phyloP scores from a whole-genome alignment of 2,329 filamentous ascomycete species.

The Aspergillus brasiliensis region DNA sequence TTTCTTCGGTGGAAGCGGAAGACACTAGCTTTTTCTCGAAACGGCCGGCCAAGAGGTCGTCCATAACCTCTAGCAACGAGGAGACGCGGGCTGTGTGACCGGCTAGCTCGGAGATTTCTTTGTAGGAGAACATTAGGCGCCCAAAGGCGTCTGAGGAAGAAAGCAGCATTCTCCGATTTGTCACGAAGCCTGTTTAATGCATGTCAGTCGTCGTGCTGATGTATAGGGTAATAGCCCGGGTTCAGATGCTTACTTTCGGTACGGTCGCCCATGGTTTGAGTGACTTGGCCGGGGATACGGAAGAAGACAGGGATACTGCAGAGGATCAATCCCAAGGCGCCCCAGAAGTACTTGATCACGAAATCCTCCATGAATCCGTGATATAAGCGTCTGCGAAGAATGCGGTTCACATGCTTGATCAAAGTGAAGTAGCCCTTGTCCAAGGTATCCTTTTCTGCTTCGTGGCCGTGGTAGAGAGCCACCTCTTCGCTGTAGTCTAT shows the following conservation, averaged over 20 bases:
- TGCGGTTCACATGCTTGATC: conserved; percentile 98
- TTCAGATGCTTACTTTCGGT: conserved; percentile 56
- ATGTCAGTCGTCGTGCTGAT: background rate
- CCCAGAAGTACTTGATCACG: conserved; percentile 99
- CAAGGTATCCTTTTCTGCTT: conserved; percentile 91
- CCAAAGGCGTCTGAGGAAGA: conserved; percentile 95
- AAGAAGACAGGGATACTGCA: conserved; percentile 97
- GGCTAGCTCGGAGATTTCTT: conserved; percentile 93
- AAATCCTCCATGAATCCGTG: conserved; percentile 99
- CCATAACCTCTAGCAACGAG: conserved; percentile 87
- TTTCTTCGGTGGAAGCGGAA: conserved; percentile 77
- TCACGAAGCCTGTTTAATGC: conserved; percentile 70
- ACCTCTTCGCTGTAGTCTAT: conserved; percentile 97
- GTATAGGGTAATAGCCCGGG: background rate
- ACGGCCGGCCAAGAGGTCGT: conserved; percentile 83
- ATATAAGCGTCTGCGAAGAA: conserved; percentile 85
- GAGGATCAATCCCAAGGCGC: conserved; percentile 83
- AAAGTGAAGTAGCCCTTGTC: conserved; percentile 99
- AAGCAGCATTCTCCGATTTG: conserved; percentile 86
- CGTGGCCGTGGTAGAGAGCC: conserved; percentile 86
- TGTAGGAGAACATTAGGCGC: conserved; percentile 95
- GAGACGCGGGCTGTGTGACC: conserved; percentile 94
- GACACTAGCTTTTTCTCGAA: conserved; percentile 98
- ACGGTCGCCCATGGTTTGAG: conserved; percentile 54
- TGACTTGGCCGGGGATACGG: conserved; percentile 74